Evolutionary conservation across 441 rosid genomes (phyloP), one percentile per base, ranked within the genome.

Genomic region (Pelargonium citronellum): DNA sequence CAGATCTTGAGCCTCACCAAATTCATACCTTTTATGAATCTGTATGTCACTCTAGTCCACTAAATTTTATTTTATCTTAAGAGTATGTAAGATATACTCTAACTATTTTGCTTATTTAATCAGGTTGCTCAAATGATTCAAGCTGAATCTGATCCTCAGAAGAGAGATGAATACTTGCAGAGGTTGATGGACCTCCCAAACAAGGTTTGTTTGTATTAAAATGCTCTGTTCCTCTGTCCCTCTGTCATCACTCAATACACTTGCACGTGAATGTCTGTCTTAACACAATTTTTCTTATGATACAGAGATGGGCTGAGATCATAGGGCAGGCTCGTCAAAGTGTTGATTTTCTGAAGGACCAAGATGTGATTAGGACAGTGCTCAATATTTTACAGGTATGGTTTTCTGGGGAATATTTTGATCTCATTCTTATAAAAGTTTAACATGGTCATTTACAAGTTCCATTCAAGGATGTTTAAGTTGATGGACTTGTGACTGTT

Each of bases 1-100:
- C 85, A 69, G 99, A 96, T 86, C 97, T 96, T 46, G 97, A 93
- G 86, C 97, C 97, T 80, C 99, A 96, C 77, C 98, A 96, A 80
- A 96, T 96, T 79, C 99, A 96, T 84, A 82, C 95, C 9, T 96
- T 96, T 78, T 96, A 96, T 81, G 99, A 96, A 82, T 89, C 99
- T 66, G 99, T 96, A 90, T 47, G 87, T 67, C 55, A 51, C 77
- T 17, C 16, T 39, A 22, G 24, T 47, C 27, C 39, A 37, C 11
- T 43, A 65, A 7, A 16, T 55, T 68, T 49, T 17, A 66, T 19
- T 70, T 67, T 46, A n/a, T 19, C 3, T 34, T 19, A n/a, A 24
- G 24, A 16, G 43, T n/a, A 46, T 13, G 24, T 70, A 3, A 4
- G 61, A 12, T 46, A 30, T 58, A 15, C 15, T 10, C 9, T 65